Evolutionary conservation across 805 yeast species (phyloP).

Genomic region (Starmerella vitae): DNA sequence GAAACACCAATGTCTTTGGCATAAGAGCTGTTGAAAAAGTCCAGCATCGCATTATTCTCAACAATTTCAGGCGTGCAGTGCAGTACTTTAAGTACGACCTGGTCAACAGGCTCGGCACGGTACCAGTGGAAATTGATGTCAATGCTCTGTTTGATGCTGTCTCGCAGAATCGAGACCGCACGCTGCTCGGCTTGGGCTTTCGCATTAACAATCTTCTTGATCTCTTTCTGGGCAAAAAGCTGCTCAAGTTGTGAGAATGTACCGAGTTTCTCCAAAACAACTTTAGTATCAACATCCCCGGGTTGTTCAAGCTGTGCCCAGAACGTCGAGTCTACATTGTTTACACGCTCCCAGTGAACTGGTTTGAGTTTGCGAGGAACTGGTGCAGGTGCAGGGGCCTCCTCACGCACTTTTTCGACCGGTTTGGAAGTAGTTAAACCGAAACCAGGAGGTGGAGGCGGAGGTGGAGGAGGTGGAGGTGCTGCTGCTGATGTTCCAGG

Average conservation of each 20-base stretch:
- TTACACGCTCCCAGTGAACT: conserved; percentile 93
- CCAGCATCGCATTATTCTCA: conserved; percentile 59
- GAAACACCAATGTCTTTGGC: conserved; percentile 62
- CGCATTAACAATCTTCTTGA: conserved; percentile 34
- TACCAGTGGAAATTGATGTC: conserved; percentile 83
- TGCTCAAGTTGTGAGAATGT: conserved; percentile 71
- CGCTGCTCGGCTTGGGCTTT: conserved; percentile 35
- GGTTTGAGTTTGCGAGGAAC: conserved; percentile 46
- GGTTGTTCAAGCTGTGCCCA: conserved; percentile 40
- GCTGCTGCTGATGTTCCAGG: conserved; percentile 6
- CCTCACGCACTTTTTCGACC: too few relatives aligned
- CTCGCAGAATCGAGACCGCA: conserved; percentile 56
- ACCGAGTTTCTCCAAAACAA: conserved; percentile 59
- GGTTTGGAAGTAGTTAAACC: too few relatives aligned
- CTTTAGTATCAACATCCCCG: conserved; percentile 46
- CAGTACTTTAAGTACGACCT: conserved; percentile 55
- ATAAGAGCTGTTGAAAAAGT: conserved; percentile 65
- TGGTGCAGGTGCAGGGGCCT: conserved; percentile 21
- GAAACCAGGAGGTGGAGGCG: conserved; percentile 30
- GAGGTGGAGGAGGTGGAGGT: conserved; percentile 18
- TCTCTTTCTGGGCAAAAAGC: conserved; percentile 73
- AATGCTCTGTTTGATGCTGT: conserved; percentile 87
- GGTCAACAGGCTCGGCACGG: conserved; percentile 46
- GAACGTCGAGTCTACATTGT: conserved; percentile 68
- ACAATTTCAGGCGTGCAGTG: conserved; percentile 63